Evolutionary conservation across 2,329 filamentous ascomycete genomes (phyloP).

Genomic region (Coleophoma eucalyptorum): DNA sequence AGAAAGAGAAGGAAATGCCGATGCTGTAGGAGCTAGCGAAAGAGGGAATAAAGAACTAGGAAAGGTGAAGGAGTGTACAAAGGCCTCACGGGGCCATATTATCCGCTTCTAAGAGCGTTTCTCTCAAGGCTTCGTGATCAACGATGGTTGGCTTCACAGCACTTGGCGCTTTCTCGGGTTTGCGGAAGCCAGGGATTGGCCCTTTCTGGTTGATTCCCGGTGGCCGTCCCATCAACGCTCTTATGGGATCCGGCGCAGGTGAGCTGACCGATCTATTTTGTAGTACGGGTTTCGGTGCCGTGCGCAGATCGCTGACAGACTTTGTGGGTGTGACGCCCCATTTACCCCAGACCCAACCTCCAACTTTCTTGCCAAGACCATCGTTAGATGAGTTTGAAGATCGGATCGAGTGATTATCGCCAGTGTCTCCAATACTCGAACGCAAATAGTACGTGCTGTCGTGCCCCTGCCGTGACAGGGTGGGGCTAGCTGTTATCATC

Average conservation of each 20-base stretch:
- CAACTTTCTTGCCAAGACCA: slow-evolving; percentile 49
- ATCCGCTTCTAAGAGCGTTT: slow-evolving; percentile 18
- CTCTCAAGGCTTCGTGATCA: slow-evolving; percentile 24
- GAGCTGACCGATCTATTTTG: slow-evolving; percentile 24
- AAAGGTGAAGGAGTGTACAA: background rate
- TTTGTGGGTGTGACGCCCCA: slow-evolving; percentile 53
- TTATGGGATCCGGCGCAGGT: slow-evolving; percentile 29
- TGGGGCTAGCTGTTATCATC: slow-evolving; percentile 56
- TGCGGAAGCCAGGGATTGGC: slow-evolving; percentile 66
- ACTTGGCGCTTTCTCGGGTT: slow-evolving; percentile 28
- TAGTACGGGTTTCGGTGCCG: slow-evolving; percentile 2
- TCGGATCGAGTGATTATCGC: slow-evolving; percentile 26
- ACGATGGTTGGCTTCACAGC: slow-evolving; percentile 21
- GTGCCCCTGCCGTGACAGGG: slow-evolving; percentile 40
- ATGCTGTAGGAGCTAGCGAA: background rate
- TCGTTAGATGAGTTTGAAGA: slow-evolving; percentile 18
- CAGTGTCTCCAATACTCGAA: slow-evolving; percentile 42
- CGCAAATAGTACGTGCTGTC: slow-evolving; percentile 52
- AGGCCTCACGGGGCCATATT: background rate
- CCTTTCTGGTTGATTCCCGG: slow-evolving; percentile 79
- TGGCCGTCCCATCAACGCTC: slow-evolving; percentile 40
- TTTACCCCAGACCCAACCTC: slow-evolving; percentile 61
- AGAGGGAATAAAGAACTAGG: background rate
- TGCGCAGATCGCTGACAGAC: slow-evolving; percentile 15
- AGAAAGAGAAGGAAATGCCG: background rate